Evolutionary conservation across 139 green algal genomes (phyloP).

Genomic region (Axilococcus clingmanii): DNA sequence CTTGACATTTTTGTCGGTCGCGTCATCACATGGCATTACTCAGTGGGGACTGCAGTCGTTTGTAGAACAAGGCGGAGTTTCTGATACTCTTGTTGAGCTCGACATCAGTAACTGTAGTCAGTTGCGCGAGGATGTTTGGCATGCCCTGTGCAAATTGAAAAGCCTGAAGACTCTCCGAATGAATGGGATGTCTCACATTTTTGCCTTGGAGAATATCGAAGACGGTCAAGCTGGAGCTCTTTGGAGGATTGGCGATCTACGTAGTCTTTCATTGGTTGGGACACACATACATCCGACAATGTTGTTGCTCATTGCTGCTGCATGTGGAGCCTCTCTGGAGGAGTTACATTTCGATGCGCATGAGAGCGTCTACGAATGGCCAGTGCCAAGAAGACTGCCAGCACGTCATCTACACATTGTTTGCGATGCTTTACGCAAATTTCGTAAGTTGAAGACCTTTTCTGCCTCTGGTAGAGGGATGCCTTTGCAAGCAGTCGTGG

Average conservation of each 20-base stretch:
- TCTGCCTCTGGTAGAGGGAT: slow-evolving; percentile 1
- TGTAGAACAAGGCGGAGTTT: too few species aligned
- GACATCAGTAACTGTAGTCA: too few species aligned
- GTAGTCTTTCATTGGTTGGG: slow-evolving; percentile 4
- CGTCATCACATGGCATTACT: too few species aligned
- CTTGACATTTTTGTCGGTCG: too few species aligned
- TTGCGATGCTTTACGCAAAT: slow-evolving; percentile 2
- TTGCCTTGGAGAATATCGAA: slow-evolving; percentile 1
- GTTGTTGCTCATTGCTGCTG: slow-evolving; percentile 8
- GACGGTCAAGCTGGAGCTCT: slow-evolving; percentile 6
- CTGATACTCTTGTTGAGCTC: too few species aligned
- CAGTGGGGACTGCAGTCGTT: too few species aligned
- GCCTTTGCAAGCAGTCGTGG: slow-evolving; percentile 3
- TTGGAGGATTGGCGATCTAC: slow-evolving; percentile 8
- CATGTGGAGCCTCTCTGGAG: slow-evolving; percentile 4
- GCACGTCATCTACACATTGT: slow-evolving; percentile 5
- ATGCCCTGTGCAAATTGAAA: slow-evolving; percentile 6
- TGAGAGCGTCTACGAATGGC: not conserved
- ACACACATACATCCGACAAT: slow-evolving; percentile 6
- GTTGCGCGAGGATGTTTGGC: not conserved
- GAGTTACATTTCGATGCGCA: not conserved
- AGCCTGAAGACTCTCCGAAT: slow-evolving; percentile 1
- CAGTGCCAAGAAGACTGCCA: slow-evolving; percentile 1
- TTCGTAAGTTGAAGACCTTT: slow-evolving; percentile 6
- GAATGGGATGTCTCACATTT: slow-evolving; percentile 5